Base-by-base conservation (phyloP, 1,284 basidiomycete species). In the Apiotrichum laibachii region DNA sequence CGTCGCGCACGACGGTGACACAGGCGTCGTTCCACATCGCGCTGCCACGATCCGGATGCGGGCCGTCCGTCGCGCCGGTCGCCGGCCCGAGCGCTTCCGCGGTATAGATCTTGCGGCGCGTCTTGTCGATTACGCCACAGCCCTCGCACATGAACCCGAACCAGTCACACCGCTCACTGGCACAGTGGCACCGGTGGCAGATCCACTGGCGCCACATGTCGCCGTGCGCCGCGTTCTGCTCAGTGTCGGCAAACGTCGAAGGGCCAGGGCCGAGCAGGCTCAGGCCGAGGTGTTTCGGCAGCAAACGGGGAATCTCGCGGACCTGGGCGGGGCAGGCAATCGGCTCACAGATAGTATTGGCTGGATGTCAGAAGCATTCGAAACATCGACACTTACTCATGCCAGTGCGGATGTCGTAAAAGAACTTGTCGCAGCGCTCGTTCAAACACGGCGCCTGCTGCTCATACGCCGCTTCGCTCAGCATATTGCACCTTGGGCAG, bases 201-300 rank as follows among this genome's bases (percentile, higher is more conserved):
- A 71, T 67, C 71, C 70, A 76, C 2, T 69, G 70, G 43, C 57
- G 62, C 75, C 75, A 77, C 46, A 63, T 66, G 15, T 71, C 67
- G 22, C 61, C 54, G 13, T 69, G 69, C 2, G 64, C 61, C 15
- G 67, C 58, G 6, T 54, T 42, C 9, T 62, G 62, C 39, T 55
- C 56, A 15, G 56, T n/a, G 16, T 64, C 56, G 26, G 26, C 26
- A 31, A 34, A 34, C 33, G 15, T 13, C 33, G 11, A 21, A 31
- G 26, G 26, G 26, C 26, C 26, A 31, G 26, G 26, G 26, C 26
- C 26, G 3, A 31, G 26, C 26, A 31, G 26, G 26, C 26, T 31
- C 26, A 31, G 26, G 26, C 26, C 26, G 26, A 31, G 26, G 26
- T 31, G 4, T 7, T 31, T 31, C 7, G 26, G 26, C 7, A 31